A percentile compares a stretch with the other conserved stretches of the same genome.
Evolutionary conservation across 2,329 filamentous ascomycete genomes (phyloP).

Genomic region (Metarhizium guizhouense): DNA sequence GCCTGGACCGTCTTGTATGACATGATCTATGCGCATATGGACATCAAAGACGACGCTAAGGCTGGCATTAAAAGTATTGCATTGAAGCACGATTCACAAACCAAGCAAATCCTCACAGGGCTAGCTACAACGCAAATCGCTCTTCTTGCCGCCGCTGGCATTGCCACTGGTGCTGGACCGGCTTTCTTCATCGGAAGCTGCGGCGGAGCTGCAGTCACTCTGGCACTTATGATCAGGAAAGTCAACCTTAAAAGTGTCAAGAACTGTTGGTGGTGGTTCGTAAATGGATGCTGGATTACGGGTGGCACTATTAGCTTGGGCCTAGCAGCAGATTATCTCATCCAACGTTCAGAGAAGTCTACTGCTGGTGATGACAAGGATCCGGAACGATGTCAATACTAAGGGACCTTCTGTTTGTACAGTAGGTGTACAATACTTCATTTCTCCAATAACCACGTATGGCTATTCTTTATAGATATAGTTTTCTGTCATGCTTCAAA

Average conservation of each 20-base stretch:
- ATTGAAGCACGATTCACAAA: conserved; percentile 66
- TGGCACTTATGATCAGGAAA: conserved; percentile 58
- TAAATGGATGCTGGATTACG: conserved; percentile 61
- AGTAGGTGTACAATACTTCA: neutral
- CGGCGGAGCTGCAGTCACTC: conserved; percentile 50
- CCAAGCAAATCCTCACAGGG: conserved; percentile 65
- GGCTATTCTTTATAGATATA: neutral
- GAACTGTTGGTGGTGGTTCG: conserved; percentile 71
- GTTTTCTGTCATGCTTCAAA: conserved; percentile 7
- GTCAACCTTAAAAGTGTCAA: conserved; percentile 58
- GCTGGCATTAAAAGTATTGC: conserved; percentile 86
- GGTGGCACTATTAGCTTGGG: conserved; percentile 53
- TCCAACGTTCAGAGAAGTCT: conserved; percentile 32
- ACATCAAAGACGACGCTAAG: conserved; percentile 76
- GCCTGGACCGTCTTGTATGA: conserved; percentile 86
- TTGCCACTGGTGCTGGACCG: conserved; percentile 58
- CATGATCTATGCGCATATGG: conserved; percentile 91
- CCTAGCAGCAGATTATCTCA: conserved; percentile 49
- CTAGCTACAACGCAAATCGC: conserved; percentile 61
- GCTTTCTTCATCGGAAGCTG: conserved; percentile 59
- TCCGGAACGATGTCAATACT: neutral
- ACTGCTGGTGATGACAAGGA: neutral
- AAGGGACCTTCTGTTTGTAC: neutral
- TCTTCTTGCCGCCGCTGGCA: conserved; percentile 60
- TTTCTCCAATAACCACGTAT: neutral